Evolutionary conservation across 2,329 filamentous ascomycete genomes (phyloP).

Genomic region (Metarhizium sp.): DNA sequence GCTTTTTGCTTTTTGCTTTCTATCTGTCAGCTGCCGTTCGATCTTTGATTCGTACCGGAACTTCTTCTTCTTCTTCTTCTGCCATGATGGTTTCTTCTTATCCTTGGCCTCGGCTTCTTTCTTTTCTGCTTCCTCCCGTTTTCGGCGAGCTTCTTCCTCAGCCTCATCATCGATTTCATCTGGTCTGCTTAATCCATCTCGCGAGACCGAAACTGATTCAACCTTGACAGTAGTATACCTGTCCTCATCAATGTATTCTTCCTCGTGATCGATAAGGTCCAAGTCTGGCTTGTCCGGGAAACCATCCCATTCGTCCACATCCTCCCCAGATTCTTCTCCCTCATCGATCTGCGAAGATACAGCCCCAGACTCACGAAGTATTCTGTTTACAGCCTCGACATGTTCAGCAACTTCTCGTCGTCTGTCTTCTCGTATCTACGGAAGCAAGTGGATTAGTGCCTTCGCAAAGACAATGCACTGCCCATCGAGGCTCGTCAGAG

Average conservation of each 20-base stretch:
- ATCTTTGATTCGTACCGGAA: conserved; percentile 88
- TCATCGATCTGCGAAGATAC: conserved; percentile 29
- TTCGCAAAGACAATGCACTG: not conserved
- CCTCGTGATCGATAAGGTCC: conserved; percentile 64
- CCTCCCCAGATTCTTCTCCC: conserved; percentile 29
- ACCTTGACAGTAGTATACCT: conserved; percentile 92
- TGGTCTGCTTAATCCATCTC: conserved; percentile 57
- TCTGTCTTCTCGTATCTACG: conserved; percentile 75
- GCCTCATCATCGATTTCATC: conserved; percentile 25
- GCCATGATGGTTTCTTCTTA: conserved; percentile 17
- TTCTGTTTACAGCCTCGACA: conserved; percentile 63
- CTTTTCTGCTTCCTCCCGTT: conserved; percentile 17
- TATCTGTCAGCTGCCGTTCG: conserved; percentile 65
- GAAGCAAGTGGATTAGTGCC: not conserved
- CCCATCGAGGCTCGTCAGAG: not conserved
- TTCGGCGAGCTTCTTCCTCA: conserved; percentile 15
- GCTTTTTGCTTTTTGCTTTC: conserved; percentile 54
- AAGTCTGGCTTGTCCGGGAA: conserved; percentile 42
- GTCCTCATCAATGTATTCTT: conserved; percentile 94
- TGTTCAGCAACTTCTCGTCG: conserved; percentile 75
- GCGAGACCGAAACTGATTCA: conserved; percentile 74
- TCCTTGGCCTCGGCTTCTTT: conserved; percentile 20
- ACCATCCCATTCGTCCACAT: conserved; percentile 54
- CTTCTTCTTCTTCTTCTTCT: conserved; percentile 78
- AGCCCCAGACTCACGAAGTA: conserved; percentile 52